These are phyloP conservation scores for Neopestalotiopsis clavispora DNA, from an alignment of 2,329 filamentous ascomycete species.

Conservation along the genomic window DNA sequence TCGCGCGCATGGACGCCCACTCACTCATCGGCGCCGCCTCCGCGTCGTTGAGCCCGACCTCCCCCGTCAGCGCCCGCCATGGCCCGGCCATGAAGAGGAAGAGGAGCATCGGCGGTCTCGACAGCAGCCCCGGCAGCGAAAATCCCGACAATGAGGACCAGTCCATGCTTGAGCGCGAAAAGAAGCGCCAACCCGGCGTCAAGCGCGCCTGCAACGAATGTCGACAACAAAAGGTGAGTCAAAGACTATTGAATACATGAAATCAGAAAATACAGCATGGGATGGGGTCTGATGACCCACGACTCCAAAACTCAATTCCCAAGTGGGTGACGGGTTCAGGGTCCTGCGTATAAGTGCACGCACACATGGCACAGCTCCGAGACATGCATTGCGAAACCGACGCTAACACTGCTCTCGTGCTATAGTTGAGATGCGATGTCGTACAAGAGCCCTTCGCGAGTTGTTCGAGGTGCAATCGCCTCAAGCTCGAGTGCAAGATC, in stretches of 20 bases:
- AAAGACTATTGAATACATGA: constrained; percentile 1
- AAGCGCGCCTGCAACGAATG: constrained; percentile 87
- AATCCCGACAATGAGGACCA: constrained; percentile 60
- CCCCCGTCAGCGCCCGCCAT: constrained; percentile 58
- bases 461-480: constrained; percentile 78
- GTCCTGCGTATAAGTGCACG: constrained; percentile 7
- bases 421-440: constrained; percentile 81
- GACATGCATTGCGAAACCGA: constrained; percentile 16
- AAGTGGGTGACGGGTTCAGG: background rate
- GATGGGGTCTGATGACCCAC: background rate
- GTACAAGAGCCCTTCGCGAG: constrained; percentile 79
- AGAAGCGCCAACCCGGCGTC: constrained; percentile 69
- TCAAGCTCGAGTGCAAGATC: constrained; percentile 84
- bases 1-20: constrained; percentile 51
- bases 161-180: constrained; percentile 58
- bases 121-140: constrained; percentile 65
- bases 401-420: constrained; percentile 12
- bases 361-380: constrained; percentile 10
- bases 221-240: constrained; percentile 80
- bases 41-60: constrained; percentile 59
- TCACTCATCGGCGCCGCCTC: constrained; percentile 49
- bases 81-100: constrained; percentile 61
- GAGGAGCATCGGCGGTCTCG: constrained; percentile 56
- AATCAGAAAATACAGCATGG: background rate
- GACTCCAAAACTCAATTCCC: background rate